A percentile compares a stretch with the other conserved stretches of the same genome.
These are phyloP conservation scores for Abrus pulchellus DNA, from an alignment of 306 rosid species.

Conservation along the genomic window DNA sequence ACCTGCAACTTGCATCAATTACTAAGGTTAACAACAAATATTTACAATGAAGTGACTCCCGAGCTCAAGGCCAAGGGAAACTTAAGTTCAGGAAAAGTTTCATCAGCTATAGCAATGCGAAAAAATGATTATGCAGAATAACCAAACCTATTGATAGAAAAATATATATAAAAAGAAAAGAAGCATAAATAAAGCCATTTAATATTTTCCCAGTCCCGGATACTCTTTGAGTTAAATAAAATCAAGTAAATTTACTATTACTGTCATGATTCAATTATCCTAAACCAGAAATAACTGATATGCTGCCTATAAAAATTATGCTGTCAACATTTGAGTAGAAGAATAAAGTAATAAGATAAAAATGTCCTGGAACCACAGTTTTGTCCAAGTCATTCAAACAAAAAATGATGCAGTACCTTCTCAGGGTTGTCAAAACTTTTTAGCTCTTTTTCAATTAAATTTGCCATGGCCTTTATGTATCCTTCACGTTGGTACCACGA, in stretches of 20 bases:
- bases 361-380: not conserved
- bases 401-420: slow-evolving; percentile 58
- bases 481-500: slow-evolving; percentile 99
- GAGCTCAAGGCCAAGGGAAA: slow-evolving; percentile 15
- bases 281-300: slow-evolving; percentile 25
- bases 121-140: slow-evolving; percentile 12
- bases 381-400: not conserved
- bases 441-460: slow-evolving; percentile 91
- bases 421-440: slow-evolving; percentile 66
- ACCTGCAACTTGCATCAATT: slow-evolving; percentile 61
- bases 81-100: slow-evolving; percentile 30
- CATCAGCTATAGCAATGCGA: not conserved
- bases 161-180: slow-evolving; percentile 13
- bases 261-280: slow-evolving; percentile 2
- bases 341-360: slow-evolving; percentile 35
- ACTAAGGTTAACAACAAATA: slow-evolving; percentile 33
- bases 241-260: slow-evolving; percentile 15
- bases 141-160: slow-evolving; percentile 1
- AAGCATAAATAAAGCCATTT: slow-evolving; percentile 22
- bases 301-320: slow-evolving; percentile 17
- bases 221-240: not conserved
- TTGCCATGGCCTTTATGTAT: slow-evolving; percentile 92
- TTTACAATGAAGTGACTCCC: slow-evolving; percentile 17
- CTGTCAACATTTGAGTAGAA: slow-evolving; percentile 28
- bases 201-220: not conserved